Evolutionary conservation across 768 basidiomycete genomes (phyloP).

Genomic region (Tubosaeta brunneosetosa): DNA sequence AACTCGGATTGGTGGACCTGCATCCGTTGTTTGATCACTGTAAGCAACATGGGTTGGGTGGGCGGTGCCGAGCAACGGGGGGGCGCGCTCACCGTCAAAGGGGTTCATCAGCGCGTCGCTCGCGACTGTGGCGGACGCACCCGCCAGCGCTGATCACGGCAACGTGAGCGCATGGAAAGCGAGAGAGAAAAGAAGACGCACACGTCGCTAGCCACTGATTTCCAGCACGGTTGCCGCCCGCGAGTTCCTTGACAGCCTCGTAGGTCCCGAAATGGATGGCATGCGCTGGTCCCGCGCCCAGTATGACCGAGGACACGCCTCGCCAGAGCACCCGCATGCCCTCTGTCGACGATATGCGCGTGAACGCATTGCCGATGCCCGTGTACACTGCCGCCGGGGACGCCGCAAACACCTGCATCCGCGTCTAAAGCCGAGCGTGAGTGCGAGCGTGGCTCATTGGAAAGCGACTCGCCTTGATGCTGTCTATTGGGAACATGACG

Average conservation of each 20-base stretch:
- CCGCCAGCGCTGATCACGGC: constrained; percentile 69
- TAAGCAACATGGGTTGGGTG: constrained; percentile 15
- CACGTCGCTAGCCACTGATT: constrained; percentile 89
- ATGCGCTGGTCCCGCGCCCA: constrained; percentile 97
- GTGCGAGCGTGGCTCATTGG: neutral
- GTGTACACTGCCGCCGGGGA: constrained; percentile 84
- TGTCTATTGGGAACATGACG: constrained; percentile 98
- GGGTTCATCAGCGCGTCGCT: constrained; percentile 99
- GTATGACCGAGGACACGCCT: constrained; percentile 91
- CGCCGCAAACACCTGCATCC: constrained; percentile 96
- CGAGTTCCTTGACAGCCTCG: constrained; percentile 90
- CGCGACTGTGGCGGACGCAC: constrained; percentile 90
- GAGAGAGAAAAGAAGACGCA: constrained; percentile 39
- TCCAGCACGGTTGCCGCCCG: constrained; percentile 72
- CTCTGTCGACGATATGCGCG: constrained; percentile 91
- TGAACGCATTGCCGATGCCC: constrained; percentile 85
- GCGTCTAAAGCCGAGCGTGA: constrained; percentile 55
- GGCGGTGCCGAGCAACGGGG: constrained; percentile 1
- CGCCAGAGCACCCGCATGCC: constrained; percentile 90
- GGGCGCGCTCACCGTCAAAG: constrained; percentile 77
- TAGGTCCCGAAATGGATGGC: constrained; percentile 97
- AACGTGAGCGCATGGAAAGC: constrained; percentile 8
- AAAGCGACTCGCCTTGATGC: constrained; percentile 76
- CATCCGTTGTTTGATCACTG: constrained; percentile 99
- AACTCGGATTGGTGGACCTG: constrained; percentile 93